phyloP scores from a whole-genome alignment of 2,329 filamentous ascomycete species.

The Tolypocladium guangdongense region DNA sequence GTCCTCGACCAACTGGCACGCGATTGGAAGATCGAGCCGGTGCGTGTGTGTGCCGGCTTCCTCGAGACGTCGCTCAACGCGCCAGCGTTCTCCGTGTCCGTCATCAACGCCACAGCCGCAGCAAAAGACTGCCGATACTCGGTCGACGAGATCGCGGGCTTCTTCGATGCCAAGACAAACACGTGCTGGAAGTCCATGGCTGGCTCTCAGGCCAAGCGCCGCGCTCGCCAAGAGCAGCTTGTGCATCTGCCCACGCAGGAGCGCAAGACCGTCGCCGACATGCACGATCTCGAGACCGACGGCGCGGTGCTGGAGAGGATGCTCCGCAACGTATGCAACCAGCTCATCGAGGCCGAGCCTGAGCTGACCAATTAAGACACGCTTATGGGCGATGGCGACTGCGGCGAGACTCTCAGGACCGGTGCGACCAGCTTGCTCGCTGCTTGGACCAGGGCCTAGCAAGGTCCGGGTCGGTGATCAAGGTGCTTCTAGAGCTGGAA shows the following conservation, averaged over 20 bases:
- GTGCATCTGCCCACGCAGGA: slow-evolving; percentile 24
- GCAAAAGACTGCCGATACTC: slow-evolving; percentile 34
- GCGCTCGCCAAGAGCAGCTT: slow-evolving; percentile 30
- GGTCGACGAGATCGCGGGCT: slow-evolving; percentile 43
- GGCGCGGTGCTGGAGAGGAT: slow-evolving; percentile 39
- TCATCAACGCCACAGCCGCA: slow-evolving; percentile 47
- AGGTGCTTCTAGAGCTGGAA: slow-evolving; percentile 36
- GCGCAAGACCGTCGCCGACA: slow-evolving; percentile 24
- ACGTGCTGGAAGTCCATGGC: slow-evolving; percentile 43
- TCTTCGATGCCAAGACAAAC: slow-evolving; percentile 55
- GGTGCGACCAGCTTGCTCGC: slow-evolving; percentile 39
- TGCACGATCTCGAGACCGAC: slow-evolving; percentile 38
- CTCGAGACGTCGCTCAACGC: slow-evolving; percentile 65
- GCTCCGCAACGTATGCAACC: slow-evolving; percentile 41
- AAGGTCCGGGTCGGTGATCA: slow-evolving; percentile 31
- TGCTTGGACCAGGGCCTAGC: slow-evolving; percentile 30
- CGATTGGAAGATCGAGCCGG: slow-evolving; percentile 37
- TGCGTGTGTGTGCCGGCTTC: slow-evolving; percentile 49
- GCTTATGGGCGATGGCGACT: slow-evolving; percentile 55
- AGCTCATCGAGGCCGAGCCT: slow-evolving; percentile 46
- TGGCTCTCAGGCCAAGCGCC: slow-evolving; percentile 28
- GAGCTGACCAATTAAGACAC: slow-evolving; percentile 54
- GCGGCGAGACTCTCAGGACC: slow-evolving; percentile 49
- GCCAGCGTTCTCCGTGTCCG: slow-evolving; percentile 56
- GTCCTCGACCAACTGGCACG: slow-evolving; percentile 36